Conservation (phyloP, 2,329 filamentous ascomycete genomes). For the Trichoderma citrinoviride region DNA sequence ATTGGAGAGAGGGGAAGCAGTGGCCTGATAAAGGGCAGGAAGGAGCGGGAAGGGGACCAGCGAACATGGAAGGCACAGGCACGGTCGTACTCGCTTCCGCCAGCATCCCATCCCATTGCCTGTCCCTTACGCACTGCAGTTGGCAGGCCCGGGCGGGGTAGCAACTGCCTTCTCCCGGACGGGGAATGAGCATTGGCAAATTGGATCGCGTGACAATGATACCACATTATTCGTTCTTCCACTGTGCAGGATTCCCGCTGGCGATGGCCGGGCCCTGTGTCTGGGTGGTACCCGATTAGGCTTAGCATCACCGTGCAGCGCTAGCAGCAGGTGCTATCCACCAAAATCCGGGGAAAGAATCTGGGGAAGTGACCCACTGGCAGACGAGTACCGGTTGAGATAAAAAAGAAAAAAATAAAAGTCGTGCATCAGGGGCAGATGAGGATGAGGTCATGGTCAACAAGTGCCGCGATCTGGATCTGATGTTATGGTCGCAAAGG, state of each 20-base stretch:
- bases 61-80: background rate
- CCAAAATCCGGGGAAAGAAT: conserved; percentile 21
- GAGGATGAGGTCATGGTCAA: background rate
- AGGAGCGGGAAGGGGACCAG: background rate
- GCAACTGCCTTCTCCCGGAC: conserved; percentile 24
- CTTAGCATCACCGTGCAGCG: conserved; percentile 10
- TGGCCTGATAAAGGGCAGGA: conserved; percentile 35
- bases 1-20: conserved; percentile 29
- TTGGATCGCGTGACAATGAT: conserved; percentile 23
- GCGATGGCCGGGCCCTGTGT: background rate
- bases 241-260: background rate
- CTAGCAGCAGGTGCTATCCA: background rate
- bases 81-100: conserved; percentile 15
- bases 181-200: background rate
- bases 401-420: background rate
- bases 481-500: background rate
- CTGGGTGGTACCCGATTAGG: conserved; percentile 21
- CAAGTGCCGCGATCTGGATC: background rate
- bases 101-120: background rate
- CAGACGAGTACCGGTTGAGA: background rate
- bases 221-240: background rate
- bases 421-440: background rate
- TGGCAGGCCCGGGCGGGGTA: conserved; percentile 42
- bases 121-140: conserved; percentile 35
- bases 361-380: conserved; percentile 23